Conservation (phyloP, 371 early-diverging fungal species). For the Blastocladiella emersonii region DNA sequence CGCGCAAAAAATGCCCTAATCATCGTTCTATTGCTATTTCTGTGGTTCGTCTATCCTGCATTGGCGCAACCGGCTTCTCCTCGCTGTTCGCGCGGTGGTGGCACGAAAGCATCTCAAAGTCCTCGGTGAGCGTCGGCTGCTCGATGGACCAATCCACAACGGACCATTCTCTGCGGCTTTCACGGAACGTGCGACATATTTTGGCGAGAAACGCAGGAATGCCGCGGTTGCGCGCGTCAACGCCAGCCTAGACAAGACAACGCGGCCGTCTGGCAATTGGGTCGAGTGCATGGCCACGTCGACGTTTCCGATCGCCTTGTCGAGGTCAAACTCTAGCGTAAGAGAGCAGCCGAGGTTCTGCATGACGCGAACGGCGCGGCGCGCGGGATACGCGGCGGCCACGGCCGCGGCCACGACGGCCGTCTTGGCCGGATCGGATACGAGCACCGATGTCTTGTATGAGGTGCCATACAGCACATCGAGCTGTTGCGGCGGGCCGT, state of each 20-base stretch:
- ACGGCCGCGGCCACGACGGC: constrained; percentile 10
- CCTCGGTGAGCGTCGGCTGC: constrained; percentile 27
- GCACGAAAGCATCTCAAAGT: constrained; percentile 29
- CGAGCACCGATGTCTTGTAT: constrained; percentile 17
- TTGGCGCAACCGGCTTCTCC: no score
- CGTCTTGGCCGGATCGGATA: background rate
- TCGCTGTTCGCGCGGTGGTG: constrained; percentile 6
- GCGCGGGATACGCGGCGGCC: constrained; percentile 13
- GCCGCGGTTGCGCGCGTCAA: background rate
- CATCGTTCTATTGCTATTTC: no score
- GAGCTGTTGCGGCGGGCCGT: constrained; percentile 30
- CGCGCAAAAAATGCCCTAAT: no score
- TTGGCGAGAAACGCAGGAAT: constrained; percentile 11
- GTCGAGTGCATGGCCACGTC: constrained; percentile 12
- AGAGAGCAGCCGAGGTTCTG: constrained; percentile 20
- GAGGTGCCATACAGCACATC: constrained; percentile 27
- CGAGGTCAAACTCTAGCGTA: constrained; percentile 18
- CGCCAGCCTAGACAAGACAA: background rate
- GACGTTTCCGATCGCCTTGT: constrained; percentile 16
- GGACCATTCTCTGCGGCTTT: constrained; percentile 8
- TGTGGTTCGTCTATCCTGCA: no score
- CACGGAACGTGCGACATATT: constrained; percentile 18
- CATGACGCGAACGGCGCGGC: constrained; percentile 12
- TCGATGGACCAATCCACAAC: constrained; percentile 24
- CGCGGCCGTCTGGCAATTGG: background rate